Base-by-base conservation (phyloP, 2,329 filamentous ascomycete species). In the Aspergillus unguis region DNA sequence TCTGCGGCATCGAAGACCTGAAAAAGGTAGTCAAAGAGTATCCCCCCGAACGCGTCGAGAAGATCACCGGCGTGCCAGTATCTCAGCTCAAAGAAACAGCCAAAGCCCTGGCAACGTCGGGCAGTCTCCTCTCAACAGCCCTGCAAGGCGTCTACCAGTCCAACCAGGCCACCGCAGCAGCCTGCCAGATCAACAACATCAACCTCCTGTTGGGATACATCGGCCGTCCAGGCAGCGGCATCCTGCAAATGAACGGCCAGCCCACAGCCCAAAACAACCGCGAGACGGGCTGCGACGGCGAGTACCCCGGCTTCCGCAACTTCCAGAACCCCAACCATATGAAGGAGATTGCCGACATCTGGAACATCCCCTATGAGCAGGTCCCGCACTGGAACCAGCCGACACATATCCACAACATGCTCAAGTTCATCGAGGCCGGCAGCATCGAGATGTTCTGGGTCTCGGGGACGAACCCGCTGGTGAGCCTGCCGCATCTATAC, bases 121-220 rank as follows among this genome's bases (percentile, higher is more conserved):
- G 53, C 8, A 66, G 57, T 25, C 60, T 74, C 2, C 55, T 73
- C 6, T 74, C 71, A 2, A 72, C 71, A 3, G 68, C 68, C 1
- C 55, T 74, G 1, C 71, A 73, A 53, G 71, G 71, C 3, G 71
- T 74, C 4, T 74, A 74, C 49, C 71, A 73, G 54, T 71, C 70
- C 1, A 70, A 73, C 58, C 71, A 73, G 53, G 69, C 68, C n/a
- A 73, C 71, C 3, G 70, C 71, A 2, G 65, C 62, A 47, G 70
- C 71, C 1, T 73, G 70, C 53, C 68, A 71, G 53, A 70, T 74
- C 56, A 73, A 74, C 58, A 74, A 73, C 53, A 72, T 74, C 62
- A 72, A 72, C 44, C 64, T 73, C 1, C 58, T 72, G 2, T 64
- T 64, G 5, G 71, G 71, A 2, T 58, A 64, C 11, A 69, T 73